phyloP scores from a whole-genome alignment of 441 rosid genomes.

The Aquilaria agallochum region DNA sequence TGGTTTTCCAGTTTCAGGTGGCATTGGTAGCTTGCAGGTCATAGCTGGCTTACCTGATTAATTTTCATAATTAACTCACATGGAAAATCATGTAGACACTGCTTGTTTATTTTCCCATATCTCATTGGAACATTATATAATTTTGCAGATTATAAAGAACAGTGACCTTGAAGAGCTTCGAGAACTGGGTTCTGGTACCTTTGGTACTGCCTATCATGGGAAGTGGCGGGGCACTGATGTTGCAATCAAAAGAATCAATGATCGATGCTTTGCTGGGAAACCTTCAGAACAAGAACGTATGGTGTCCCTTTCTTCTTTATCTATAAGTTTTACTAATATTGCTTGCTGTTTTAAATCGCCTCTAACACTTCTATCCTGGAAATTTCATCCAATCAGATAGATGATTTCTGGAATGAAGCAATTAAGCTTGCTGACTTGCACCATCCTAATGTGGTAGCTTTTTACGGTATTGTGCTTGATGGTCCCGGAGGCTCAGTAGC shows the following conservation, averaged over 20 bases:
- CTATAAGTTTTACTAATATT: too few species aligned
- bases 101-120: too few species aligned
- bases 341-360: too few species aligned
- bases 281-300: conserved; percentile 58
- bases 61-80: not conserved
- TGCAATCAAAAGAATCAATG: conserved; percentile 56
- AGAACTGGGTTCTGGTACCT: conserved; percentile 68
- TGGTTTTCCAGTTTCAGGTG: conserved; percentile 48
- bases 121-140: not conserved
- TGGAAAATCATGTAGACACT: too few species aligned
- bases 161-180: conserved; percentile 54
- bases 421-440: conserved; percentile 64
- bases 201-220: conserved; percentile 74
- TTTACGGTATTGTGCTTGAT: conserved; percentile 65
- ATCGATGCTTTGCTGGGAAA: conserved; percentile 56
- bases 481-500: conserved; percentile 69
- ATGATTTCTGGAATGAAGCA: conserved; percentile 77
- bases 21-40: conserved; percentile 65
- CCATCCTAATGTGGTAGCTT: conserved; percentile 77
- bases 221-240: conserved; percentile 73
- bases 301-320: conserved; percentile 30
- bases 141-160: conserved; percentile 41
- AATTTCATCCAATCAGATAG: conserved; percentile 24
- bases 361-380: too few species aligned
- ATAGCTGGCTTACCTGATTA: conserved; percentile 11